Percentiles rank a stretch among this genome's conserved stretches.
Conservation (phyloP, 2,329 filamentous ascomycete genomes). For the Sarocladium strictum region DNA sequence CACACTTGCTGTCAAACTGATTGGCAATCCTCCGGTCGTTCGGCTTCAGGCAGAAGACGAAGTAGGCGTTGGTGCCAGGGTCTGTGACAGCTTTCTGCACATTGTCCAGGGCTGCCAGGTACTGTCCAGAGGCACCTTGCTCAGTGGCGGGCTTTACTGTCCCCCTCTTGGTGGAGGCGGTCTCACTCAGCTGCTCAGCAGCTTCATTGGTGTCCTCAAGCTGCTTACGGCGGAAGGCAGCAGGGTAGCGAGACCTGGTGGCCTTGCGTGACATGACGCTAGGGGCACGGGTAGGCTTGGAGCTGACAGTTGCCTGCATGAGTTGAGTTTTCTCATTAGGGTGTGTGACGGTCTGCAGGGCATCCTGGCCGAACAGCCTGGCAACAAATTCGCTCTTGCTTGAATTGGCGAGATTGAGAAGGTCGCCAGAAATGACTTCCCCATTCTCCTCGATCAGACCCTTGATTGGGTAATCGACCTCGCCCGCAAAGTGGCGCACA, state of each 20-base stretch:
- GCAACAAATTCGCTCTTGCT: conserved; percentile 85
- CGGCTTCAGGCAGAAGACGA: conserved; percentile 94
- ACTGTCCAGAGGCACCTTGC: conserved; percentile 89
- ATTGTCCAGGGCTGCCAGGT: conserved; percentile 81
- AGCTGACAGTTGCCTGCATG: conserved; percentile 93
- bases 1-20: conserved; percentile 98
- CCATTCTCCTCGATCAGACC: conserved; percentile 92
- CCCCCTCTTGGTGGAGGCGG: conserved; percentile 35
- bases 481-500: conserved; percentile 90
- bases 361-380: conserved; percentile 93
- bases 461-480: conserved; percentile 87
- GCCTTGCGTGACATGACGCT: conserved; percentile 84
- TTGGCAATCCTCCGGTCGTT: conserved; percentile 97
- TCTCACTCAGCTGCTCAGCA: conserved; percentile 42
- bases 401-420: conserved; percentile 87
- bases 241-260: conserved; percentile 31
- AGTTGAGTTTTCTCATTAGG: conserved; percentile 85
- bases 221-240: conserved; percentile 30
- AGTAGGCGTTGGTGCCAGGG: conserved; percentile 85
- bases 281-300: conserved; percentile 85
- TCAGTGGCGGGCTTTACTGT: conserved; percentile 45
- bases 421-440: conserved; percentile 89
- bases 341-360: conserved; percentile 86
- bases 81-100: conserved; percentile 82
- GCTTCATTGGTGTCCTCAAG: conserved; percentile 35